phyloP scores from a whole-genome alignment of 352 stramenopile species.

The Phytophthora constricta region DNA sequence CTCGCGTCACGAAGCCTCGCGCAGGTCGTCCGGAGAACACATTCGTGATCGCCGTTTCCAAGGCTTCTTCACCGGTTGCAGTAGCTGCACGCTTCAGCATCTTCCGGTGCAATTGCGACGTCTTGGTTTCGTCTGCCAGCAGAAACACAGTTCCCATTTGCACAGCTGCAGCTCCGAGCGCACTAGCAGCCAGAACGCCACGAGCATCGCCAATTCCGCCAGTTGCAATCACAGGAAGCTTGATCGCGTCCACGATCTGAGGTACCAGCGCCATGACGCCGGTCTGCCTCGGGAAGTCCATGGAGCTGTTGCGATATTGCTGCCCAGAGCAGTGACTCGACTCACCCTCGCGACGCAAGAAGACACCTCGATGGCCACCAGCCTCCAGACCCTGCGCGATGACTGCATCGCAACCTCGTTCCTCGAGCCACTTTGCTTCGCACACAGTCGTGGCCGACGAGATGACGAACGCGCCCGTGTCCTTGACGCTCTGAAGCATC shows the following conservation, averaged over 20 bases:
- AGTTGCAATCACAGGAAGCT: slow-evolving; percentile 60
- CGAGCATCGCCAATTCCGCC: slow-evolving; percentile 62
- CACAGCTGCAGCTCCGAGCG: slow-evolving; percentile 57
- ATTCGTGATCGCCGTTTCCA: slow-evolving; percentile 38
- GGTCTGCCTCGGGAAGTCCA: slow-evolving; percentile 36
- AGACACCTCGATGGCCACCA: slow-evolving; percentile 61
- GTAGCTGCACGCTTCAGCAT: slow-evolving; percentile 42
- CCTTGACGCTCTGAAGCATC: slow-evolving; percentile 41
- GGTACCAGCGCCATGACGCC: slow-evolving; percentile 60
- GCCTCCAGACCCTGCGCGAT: slow-evolving; percentile 69
- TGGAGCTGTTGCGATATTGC: slow-evolving; percentile 32
- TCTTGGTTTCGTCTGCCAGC: slow-evolving; percentile 49
- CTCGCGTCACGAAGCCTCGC: slow-evolving; percentile 48
- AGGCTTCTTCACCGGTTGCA: slow-evolving; percentile 19
- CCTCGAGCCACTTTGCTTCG: slow-evolving; percentile 42
- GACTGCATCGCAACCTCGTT: slow-evolving; percentile 49
- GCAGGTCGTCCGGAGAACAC: slow-evolving; percentile 54
- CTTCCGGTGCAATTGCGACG: slow-evolving; percentile 37
- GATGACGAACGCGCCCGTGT: slow-evolving; percentile 49
- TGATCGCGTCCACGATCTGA: slow-evolving; percentile 44
- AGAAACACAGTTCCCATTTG: slow-evolving; percentile 74
- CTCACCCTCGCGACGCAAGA: slow-evolving; percentile 34
- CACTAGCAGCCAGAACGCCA: slow-evolving; percentile 44
- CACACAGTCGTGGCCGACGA: slow-evolving; percentile 50
- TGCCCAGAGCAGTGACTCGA: slow-evolving; percentile 4